Conservation (phyloP, 2,329 filamentous ascomycete genomes). For the Davidsoniella virescens region DNA sequence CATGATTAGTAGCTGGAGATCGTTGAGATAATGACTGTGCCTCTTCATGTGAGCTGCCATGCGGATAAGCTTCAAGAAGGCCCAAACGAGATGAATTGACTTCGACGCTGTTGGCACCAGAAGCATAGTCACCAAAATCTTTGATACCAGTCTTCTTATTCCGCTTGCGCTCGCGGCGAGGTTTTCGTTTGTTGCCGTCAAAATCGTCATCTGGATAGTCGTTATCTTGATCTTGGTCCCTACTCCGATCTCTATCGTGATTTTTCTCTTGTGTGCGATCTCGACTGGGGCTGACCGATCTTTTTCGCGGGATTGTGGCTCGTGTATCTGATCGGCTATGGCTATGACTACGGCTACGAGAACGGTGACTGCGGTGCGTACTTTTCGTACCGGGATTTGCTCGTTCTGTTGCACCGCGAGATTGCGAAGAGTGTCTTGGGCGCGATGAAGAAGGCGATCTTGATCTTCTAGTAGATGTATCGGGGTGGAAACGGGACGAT, state of each 20-base stretch:
- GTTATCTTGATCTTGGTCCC: slow-evolving; percentile 21
- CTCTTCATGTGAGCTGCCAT: too few species aligned
- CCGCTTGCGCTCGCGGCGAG: slow-evolving; percentile 8
- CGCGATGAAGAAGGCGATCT: slow-evolving; percentile 3
- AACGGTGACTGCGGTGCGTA: not conserved
- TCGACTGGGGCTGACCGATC: slow-evolving; percentile 5
- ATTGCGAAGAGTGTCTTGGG: not conserved
- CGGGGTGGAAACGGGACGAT: slow-evolving; percentile 1
- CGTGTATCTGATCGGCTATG: not conserved
- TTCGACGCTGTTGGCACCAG: slow-evolving; percentile 34
- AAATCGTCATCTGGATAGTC: slow-evolving; percentile 17
- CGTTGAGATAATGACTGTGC: too few species aligned
- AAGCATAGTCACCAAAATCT: slow-evolving; percentile 16
- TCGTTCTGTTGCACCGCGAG: not conserved
- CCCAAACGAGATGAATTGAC: slow-evolving; percentile 26
- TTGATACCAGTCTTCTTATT: not conserved
- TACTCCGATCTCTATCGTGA: slow-evolving; percentile 11
- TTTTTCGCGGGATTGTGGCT: not conserved
- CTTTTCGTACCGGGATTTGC: not conserved
- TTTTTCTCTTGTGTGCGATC: slow-evolving; percentile 5
- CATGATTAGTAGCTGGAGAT: too few species aligned
- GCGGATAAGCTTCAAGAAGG: too few species aligned
- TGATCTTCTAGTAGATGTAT: slow-evolving; percentile 3
- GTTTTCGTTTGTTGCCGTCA: slow-evolving; percentile 14
- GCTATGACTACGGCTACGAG: slow-evolving; percentile 5